phyloP scores from a whole-genome alignment of 345 rosid genomes.

The Excoecaria agallocha region DNA sequence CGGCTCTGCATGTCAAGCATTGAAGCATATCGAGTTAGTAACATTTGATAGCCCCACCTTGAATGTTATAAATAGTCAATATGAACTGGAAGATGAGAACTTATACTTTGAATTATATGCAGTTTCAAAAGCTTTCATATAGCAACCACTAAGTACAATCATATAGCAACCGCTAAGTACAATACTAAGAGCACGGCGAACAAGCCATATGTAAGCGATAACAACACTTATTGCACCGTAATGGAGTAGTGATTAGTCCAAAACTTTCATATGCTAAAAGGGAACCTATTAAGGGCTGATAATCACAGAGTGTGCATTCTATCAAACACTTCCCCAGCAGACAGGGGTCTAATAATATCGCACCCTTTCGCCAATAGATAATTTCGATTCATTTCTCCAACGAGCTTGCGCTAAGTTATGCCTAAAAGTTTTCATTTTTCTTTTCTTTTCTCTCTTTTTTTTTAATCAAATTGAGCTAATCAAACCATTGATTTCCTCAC shows the following conservation, averaged over 20 bases:
- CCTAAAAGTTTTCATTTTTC: background rate
- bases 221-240: background rate
- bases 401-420: background rate
- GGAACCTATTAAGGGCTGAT: no score
- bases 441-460: background rate
- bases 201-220: background rate
- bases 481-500: background rate
- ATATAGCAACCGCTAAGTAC: background rate
- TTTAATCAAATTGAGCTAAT: background rate
- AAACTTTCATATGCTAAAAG: background rate
- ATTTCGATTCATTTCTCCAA: background rate
- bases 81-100: no score
- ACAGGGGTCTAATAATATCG: background rate
- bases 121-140: background rate
- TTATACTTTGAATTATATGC: background rate
- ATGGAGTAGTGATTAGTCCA: background rate
- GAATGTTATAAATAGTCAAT: background rate
- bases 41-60: background rate
- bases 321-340: background rate
- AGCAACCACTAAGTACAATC: background rate
- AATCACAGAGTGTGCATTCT: background rate
- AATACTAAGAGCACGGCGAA: background rate
- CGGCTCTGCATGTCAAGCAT: constrained; percentile 53
- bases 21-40: constrained; percentile 7
- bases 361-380: background rate